Evolutionary conservation across 495 filamentous ascomycete genomes (phyloP), one percentile per base, ranked within the genome.

Genomic region (Glonium stellatum): DNA sequence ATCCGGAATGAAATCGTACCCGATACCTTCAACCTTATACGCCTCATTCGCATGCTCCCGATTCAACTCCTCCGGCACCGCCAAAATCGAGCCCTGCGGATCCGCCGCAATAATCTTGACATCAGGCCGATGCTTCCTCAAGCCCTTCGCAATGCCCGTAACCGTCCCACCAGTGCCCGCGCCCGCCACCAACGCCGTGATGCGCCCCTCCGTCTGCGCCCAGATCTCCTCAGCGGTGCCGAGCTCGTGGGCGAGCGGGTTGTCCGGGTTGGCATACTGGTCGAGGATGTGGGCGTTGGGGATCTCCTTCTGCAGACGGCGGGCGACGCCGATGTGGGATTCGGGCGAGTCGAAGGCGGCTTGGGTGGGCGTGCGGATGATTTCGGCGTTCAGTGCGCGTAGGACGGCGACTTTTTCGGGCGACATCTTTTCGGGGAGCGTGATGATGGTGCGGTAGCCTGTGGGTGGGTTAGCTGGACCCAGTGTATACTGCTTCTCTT

Each of bases 11-110:
- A 99, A 99, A 69, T 99, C 93, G 69, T 99, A 99, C 22, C 93
- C 93, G 68, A 99, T 97, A 21, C 93, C 93, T 76, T 99, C 93
- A 0, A 99, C 93, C 76, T 97, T 97, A 71, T 99, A 99, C 5
- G 87, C 78, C 63, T 88, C 86, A 69, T 96, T 89, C 35, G 79
- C 82, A 63, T 87, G 80, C 58, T 87, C 83, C 49, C 86, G 79
- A 66, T 99, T 97, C 55, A 97, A 76, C 8, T 73, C 59, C 58
- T 83, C 80, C 5, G 93, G 93, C 19, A 92, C 63, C 19, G 93
- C 93, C 22, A 99, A 77, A 65, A 97, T 87, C 35, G 87, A 92
- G 4, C 93, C 93, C 42, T 87, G 79, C 4, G 93, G 93, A 74
- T 99, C 93, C 3, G 93, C 93, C 4, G 89, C 92, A 42, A 97